Conservation (phyloP, 768 basidiomycete species). For the Naematelia aurantialba region DNA sequence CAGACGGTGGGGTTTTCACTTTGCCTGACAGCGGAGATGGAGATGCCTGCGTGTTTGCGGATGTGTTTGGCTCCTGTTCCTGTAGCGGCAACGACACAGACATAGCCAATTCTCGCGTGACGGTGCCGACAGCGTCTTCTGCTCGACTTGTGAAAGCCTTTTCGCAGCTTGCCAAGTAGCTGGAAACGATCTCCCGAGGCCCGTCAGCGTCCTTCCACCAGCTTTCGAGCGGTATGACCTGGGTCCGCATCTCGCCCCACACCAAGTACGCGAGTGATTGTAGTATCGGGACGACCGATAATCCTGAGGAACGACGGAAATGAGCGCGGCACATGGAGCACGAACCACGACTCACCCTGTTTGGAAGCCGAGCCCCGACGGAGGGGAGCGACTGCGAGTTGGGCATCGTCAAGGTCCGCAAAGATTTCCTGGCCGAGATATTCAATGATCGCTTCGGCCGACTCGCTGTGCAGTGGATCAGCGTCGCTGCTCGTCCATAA, state of each 20-base stretch:
- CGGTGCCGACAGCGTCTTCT: background rate
- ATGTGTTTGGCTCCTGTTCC: background rate
- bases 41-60: background rate
- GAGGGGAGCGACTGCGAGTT: conserved; percentile 19
- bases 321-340: conserved; percentile 1
- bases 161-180: background rate
- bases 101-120: background rate
- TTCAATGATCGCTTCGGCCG: conserved; percentile 13
- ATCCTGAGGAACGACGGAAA: conserved; percentile 5
- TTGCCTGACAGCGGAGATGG: background rate
- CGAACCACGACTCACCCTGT: conserved; percentile 17
- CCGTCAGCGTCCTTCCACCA: background rate
- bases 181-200: background rate
- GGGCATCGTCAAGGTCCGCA: conserved; percentile 26
- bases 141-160: background rate
- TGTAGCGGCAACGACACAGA: background rate
- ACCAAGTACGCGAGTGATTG: conserved; percentile 18
- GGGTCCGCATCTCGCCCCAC: conserved; percentile 18
- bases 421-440: conserved; percentile 27
- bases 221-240: conserved; percentile 1
- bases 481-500: no score
- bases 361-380: conserved; percentile 15
- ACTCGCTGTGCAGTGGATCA: conserved; percentile 8
- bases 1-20: no score
- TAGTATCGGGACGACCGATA: conserved; percentile 15